Percentiles rank a stretch among this genome's conserved stretches.
phyloP scores from a whole-genome alignment of 768 basidiomycete genomes.

The Macrolepiota albuminosa region DNA sequence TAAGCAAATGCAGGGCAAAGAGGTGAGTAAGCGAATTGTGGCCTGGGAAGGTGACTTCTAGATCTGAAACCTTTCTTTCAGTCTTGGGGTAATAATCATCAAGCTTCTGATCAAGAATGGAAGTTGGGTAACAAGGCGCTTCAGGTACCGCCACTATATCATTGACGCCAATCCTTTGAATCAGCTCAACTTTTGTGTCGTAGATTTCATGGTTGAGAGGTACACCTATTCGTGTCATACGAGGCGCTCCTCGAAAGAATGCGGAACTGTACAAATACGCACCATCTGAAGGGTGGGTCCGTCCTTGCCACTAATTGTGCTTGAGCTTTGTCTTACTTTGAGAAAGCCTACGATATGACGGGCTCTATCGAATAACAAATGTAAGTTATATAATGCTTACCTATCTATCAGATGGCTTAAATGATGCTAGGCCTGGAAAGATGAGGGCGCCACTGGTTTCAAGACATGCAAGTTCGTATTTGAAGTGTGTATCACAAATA shows the following conservation, averaged over 20 bases:
- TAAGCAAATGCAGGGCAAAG: slow-evolving; percentile 14
- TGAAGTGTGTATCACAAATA: slow-evolving; percentile 4
- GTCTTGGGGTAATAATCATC: slow-evolving; percentile 30
- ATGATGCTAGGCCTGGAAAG: slow-evolving; percentile 13
- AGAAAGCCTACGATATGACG: slow-evolving; percentile 22
- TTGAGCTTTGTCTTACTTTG: background rate
- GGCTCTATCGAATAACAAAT: slow-evolving; percentile 18
- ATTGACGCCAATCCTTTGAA: background rate
- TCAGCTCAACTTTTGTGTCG: background rate
- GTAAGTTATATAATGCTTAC: slow-evolving; percentile 1
- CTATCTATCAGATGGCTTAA: background rate
- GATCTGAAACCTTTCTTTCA: background rate
- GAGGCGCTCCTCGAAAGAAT: slow-evolving; percentile 21
- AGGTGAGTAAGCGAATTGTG: slow-evolving; percentile 3
- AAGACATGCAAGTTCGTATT: slow-evolving; percentile 20
- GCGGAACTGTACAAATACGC: slow-evolving; percentile 13
- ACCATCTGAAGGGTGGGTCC: slow-evolving; percentile 19
- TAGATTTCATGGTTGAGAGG: slow-evolving; percentile 25
- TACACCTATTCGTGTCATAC: slow-evolving; percentile 32
- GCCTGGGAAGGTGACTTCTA: background rate
- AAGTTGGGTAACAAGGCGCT: slow-evolving; percentile 17
- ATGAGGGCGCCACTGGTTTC: slow-evolving; percentile 17
- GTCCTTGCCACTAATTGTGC: too few relatives aligned
- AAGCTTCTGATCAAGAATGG: slow-evolving; percentile 25
- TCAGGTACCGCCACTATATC: slow-evolving; percentile 6